Evolutionary conservation across 169 alveolate genomes (phyloP).

Genomic region (Eimeria tenella): DNA sequence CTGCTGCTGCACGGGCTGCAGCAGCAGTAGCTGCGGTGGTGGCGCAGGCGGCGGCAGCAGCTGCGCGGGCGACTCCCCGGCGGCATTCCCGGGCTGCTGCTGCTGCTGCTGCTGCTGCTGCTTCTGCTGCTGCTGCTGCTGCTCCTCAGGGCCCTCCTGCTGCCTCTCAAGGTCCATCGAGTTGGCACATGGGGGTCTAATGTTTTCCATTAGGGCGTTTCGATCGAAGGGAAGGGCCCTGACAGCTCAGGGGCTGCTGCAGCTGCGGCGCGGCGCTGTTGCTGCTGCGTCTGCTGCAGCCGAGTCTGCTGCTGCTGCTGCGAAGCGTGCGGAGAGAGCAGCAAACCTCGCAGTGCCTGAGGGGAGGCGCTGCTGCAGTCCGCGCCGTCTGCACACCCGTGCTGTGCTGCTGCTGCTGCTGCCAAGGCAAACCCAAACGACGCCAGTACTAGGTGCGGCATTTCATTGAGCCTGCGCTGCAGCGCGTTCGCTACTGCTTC

Average conservation of each 20-base stretch:
- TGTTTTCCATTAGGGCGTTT: not conserved
- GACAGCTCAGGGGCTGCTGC: not conserved
- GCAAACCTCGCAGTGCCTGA: no score
- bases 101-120: not conserved
- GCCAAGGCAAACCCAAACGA: no score
- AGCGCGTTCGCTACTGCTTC: not conserved
- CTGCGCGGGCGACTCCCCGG: no score
- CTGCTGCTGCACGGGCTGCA: constrained; percentile 8
- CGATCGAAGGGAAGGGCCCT: not conserved
- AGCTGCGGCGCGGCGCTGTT: not conserved
- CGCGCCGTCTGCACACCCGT: no score
- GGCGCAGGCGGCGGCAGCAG: no score
- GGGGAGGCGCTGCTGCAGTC: no score
- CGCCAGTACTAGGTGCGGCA: no score
- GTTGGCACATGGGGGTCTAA: not conserved
- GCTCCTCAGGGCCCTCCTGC: not conserved
- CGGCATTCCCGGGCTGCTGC: no score
- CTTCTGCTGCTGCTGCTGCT: not conserved
- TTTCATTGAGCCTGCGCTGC: no score
- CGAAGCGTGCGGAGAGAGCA: no score
- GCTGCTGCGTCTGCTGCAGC: not conserved
- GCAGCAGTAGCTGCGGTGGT: no score
- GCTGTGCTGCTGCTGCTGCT: no score
- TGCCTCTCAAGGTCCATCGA: not conserved
- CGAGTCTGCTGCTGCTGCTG: not conserved